phyloP scores from a whole-genome alignment of 2,329 filamentous ascomycete genomes.

The Hyphodiscus sp. region DNA sequence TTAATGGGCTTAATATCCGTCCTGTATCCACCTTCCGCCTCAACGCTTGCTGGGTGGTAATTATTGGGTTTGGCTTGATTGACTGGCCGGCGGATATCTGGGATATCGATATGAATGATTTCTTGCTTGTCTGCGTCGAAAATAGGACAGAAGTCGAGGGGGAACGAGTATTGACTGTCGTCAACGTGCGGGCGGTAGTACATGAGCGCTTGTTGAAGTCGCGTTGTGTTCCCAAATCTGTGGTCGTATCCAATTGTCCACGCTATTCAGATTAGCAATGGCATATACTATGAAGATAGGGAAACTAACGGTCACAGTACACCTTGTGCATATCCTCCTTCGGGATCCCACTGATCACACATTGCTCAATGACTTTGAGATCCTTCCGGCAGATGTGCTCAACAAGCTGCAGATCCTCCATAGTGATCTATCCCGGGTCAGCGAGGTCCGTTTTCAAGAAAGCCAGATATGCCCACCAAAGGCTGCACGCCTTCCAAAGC shows the following conservation, averaged over 20 bases:
- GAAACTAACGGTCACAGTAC: conserved; percentile 71
- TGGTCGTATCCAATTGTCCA: conserved; percentile 97
- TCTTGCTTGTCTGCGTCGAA: conserved; percentile 74
- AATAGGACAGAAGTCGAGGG: conserved; percentile 90
- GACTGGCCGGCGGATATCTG: conserved; percentile 67
- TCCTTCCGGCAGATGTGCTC: conserved; percentile 72
- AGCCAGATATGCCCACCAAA: conserved; percentile 43
- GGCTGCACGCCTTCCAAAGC: conserved; percentile 72
- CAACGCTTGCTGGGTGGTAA: conserved; percentile 69
- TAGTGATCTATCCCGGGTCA: conserved; percentile 58
- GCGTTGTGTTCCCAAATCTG: conserved; percentile 70
- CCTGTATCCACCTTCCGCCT: conserved; percentile 68
- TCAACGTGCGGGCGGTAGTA: conserved; percentile 85
- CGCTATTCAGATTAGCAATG: conserved; percentile 37
- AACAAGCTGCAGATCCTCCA: conserved; percentile 80
- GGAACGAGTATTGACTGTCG: conserved; percentile 85
- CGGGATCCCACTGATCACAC: conserved; percentile 73
- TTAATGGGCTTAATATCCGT: conserved; percentile 79
- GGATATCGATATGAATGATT: conserved; percentile 54
- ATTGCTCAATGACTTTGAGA: conserved; percentile 85
- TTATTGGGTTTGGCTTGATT: conserved; percentile 68
- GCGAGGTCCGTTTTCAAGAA: not conserved
- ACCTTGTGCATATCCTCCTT: conserved; percentile 87
- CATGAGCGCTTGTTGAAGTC: conserved; percentile 90
- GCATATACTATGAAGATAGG: not conserved